Percentiles rank a stretch among this genome's conserved stretches.
Evolutionary conservation across 1,284 basidiomycete genomes (phyloP).

Genomic region (Sporisorium reilianum): DNA sequence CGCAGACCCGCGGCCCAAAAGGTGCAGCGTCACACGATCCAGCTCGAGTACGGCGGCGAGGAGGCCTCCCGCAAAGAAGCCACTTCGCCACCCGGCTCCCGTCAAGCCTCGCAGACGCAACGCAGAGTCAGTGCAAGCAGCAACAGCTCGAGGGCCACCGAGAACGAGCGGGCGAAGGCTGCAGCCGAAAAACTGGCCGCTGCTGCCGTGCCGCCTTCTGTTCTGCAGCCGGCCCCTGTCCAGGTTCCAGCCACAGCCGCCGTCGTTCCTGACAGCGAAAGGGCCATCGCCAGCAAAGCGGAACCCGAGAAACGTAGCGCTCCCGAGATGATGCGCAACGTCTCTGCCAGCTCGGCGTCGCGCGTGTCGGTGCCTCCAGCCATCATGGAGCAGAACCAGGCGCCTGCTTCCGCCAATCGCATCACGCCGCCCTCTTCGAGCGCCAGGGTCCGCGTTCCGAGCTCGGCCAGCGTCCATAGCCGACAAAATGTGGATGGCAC

Average conservation of each 20-base stretch:
- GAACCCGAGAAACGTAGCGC: constrained; percentile 8
- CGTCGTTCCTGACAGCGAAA: constrained; percentile 40
- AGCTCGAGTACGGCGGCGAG: constrained; percentile 61
- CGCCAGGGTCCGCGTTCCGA: constrained; percentile 24
- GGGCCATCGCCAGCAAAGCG: constrained; percentile 19
- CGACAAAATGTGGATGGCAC: constrained; percentile 12
- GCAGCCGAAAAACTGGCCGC: constrained; percentile 47
- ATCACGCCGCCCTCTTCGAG: constrained; percentile 9
- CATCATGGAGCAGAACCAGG: constrained; percentile 35
- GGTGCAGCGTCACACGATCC: constrained; percentile 64
- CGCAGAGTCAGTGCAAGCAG: constrained; percentile 41
- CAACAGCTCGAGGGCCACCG: constrained; percentile 21
- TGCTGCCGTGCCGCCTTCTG: constrained; percentile 32
- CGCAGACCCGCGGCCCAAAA: constrained; percentile 52
- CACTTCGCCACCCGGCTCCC: constrained; percentile 27
- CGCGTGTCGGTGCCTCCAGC: constrained; percentile 40
- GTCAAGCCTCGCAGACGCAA: constrained; percentile 29
- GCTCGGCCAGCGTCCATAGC: constrained; percentile 24
- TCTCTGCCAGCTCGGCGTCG: constrained; percentile 36
- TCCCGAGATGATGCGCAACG: constrained; percentile 44
- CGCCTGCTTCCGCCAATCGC: constrained; percentile 5
- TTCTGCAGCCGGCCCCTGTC: constrained; percentile 33
- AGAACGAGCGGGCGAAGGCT: constrained; percentile 28
- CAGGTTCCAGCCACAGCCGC: constrained; percentile 26
- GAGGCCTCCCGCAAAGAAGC: constrained; percentile 40